Conservation (phyloP, 2,329 filamentous ascomycete species). For the Colletotrichum sp. region DNA sequence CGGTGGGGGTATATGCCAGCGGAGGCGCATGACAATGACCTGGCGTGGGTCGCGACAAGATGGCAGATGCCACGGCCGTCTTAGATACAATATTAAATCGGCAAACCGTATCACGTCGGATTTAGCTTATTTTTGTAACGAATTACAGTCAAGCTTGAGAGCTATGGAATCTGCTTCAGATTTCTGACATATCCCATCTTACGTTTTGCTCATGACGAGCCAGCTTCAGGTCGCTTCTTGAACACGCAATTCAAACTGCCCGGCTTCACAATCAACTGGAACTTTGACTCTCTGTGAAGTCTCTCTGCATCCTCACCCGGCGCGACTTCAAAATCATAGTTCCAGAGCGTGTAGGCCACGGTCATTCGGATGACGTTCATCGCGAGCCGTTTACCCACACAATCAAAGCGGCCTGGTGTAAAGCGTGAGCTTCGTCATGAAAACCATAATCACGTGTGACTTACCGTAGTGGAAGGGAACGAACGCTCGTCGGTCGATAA, state of each 20-base stretch:
- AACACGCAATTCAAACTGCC: constrained; percentile 12
- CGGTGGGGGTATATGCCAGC: constrained; percentile 55
- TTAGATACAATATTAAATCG: not conserved
- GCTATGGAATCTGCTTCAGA: too few species aligned
- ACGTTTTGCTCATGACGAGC: not conserved
- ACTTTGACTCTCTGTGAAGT: not conserved
- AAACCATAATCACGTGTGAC: too few species aligned
- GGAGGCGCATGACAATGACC: constrained; percentile 42
- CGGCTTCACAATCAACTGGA: constrained; percentile 12
- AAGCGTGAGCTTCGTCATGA: not conserved
- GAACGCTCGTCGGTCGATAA: constrained; percentile 24
- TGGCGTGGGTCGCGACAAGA: constrained; percentile 24
- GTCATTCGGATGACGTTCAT: constrained; percentile 4
- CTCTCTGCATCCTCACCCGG: constrained; percentile 3
- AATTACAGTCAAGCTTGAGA: too few species aligned
- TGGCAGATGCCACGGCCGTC: not conserved
- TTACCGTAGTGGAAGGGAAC: constrained; percentile 3
- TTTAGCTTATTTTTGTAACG: too few species aligned
- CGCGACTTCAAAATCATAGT: constrained; percentile 17
- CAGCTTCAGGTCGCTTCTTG: not conserved
- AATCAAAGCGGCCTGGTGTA: not conserved
- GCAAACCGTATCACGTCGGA: too few species aligned
- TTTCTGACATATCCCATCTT: too few species aligned
- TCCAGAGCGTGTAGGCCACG: constrained; percentile 16
- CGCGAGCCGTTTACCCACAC: constrained; percentile 11